phyloP scores from a whole-genome alignment of 306 rosid species.

The Carpinus viminea region DNA sequence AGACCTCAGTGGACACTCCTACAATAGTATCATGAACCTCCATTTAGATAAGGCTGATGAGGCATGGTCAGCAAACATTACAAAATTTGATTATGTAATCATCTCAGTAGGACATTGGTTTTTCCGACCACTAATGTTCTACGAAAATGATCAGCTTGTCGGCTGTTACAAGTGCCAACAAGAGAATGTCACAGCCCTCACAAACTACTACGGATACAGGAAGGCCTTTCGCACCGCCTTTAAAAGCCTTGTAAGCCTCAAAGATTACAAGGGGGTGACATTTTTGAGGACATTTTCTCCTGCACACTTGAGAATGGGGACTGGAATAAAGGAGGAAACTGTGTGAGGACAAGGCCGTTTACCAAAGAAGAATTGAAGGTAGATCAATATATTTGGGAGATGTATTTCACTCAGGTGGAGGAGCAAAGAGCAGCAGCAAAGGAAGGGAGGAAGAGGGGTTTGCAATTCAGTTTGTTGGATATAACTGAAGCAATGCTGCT shows the following conservation, averaged over 20 bases:
- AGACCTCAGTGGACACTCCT: slow-evolving; percentile 43
- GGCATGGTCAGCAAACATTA: slow-evolving; percentile 55
- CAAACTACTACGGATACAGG: slow-evolving; percentile 48
- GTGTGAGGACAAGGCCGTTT: slow-evolving; percentile 67
- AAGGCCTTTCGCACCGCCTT: slow-evolving; percentile 72
- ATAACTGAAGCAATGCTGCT: slow-evolving; percentile 71
- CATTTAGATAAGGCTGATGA: slow-evolving; percentile 66
- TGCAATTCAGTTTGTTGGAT: slow-evolving; percentile 55
- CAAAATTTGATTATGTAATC: slow-evolving; percentile 62
- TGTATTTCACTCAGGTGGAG: slow-evolving; percentile 51
- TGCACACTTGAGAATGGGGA: slow-evolving; percentile 79
- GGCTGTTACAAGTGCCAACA: slow-evolving; percentile 65
- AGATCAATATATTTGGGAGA: slow-evolving; percentile 37
- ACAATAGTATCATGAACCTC: slow-evolving; percentile 55
- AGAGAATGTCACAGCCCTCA: slow-evolving; percentile 41
- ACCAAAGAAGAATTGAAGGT: slow-evolving; percentile 44
- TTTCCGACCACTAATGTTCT: slow-evolving; percentile 55
- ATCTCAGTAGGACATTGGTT: slow-evolving; percentile 96
- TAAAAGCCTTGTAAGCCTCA: slow-evolving; percentile 34
- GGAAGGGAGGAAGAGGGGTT: slow-evolving; percentile 44
- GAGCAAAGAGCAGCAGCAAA: slow-evolving; percentile 55
- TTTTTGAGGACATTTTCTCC: slow-evolving; percentile 87
- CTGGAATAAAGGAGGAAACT: slow-evolving; percentile 87
- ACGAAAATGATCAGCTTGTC: slow-evolving; percentile 49
- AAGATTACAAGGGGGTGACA: slow-evolving; percentile 64